Percentiles rank a stretch among this genome's conserved stretches.
Conservation (phyloP, 179 eudicot genomes). For the Carnegiea gigantea region DNA sequence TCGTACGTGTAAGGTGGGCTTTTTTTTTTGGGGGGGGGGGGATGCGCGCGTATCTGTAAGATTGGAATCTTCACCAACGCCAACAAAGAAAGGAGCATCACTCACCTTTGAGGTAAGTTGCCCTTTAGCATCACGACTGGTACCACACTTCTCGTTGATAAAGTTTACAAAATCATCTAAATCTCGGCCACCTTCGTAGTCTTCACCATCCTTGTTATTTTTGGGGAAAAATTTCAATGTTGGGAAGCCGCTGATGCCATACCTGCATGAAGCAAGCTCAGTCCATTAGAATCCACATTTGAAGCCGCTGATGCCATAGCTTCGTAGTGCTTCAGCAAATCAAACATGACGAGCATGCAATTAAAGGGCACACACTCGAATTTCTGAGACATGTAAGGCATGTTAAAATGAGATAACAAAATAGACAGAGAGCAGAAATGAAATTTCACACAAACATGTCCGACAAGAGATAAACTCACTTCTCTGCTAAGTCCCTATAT, state of each 20-base stretch:
- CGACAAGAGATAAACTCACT: slow-evolving; percentile 40
- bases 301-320: slow-evolving; percentile 85
- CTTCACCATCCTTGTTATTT: slow-evolving; percentile 94
- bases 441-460: background rate
- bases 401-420: background rate
- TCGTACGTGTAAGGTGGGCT: too few species aligned
- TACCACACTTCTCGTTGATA: slow-evolving; percentile 86
- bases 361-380: background rate
- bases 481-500: slow-evolving; percentile 74
- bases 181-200: slow-evolving; percentile 87
- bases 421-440: background rate
- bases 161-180: slow-evolving; percentile 75
- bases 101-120: slow-evolving; percentile 74
- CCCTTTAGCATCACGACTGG: slow-evolving; percentile 84
- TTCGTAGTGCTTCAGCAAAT: slow-evolving; percentile 24
- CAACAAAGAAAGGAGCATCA: background rate
- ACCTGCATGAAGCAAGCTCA: slow-evolving; percentile 45
- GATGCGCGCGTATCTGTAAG: background rate
- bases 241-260: slow-evolving; percentile 86
- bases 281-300: background rate
- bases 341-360: background rate
- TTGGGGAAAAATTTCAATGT: slow-evolving; percentile 95
- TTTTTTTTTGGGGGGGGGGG: too few species aligned
- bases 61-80: background rate
- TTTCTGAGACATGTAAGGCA: background rate